phyloP scores from a whole-genome alignment of 495 filamentous ascomycete genomes.

The Trichocladium uniseriatum region DNA sequence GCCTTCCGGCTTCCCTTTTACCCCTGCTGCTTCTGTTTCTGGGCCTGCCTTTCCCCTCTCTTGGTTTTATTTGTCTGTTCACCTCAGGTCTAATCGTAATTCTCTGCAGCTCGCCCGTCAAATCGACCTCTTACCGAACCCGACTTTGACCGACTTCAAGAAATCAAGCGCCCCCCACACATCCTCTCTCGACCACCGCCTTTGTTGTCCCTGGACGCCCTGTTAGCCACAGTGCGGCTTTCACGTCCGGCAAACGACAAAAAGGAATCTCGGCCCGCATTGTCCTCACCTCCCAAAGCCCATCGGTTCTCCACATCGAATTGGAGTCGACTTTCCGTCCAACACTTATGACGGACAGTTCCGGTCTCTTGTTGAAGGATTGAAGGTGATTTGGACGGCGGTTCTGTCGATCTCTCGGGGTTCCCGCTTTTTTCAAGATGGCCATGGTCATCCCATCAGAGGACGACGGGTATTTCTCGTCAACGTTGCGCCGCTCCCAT shows the following conservation, averaged over 20 bases:
- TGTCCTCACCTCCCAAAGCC: not conserved
- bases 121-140: slow-evolving; percentile 6
- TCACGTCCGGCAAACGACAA: not conserved
- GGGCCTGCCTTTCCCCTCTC: not conserved
- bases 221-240: slow-evolving; percentile 10
- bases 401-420: slow-evolving; percentile 15
- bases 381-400: slow-evolving; percentile 23
- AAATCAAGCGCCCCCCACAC: not conserved
- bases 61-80: slow-evolving; percentile 2
- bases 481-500: slow-evolving; percentile 38
- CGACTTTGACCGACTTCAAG: slow-evolving; percentile 5
- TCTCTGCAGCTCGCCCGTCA: not conserved
- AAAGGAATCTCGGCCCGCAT: slow-evolving; percentile 1
- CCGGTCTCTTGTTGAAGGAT: slow-evolving; percentile 19
- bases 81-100: slow-evolving; percentile 17
- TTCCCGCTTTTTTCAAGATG: slow-evolving; percentile 26
- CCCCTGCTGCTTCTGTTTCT: not conserved
- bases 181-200: slow-evolving; percentile 12
- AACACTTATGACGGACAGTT: slow-evolving; percentile 21
- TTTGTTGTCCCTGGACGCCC: slow-evolving; percentile 15
- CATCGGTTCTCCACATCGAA: not conserved
- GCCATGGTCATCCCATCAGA: slow-evolving; percentile 39
- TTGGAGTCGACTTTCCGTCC: not conserved
- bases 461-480: slow-evolving; percentile 37
- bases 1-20: not conserved